Base-by-base conservation (phyloP, 345 rosid genomes). In the Dipteronia dyeriana region DNA sequence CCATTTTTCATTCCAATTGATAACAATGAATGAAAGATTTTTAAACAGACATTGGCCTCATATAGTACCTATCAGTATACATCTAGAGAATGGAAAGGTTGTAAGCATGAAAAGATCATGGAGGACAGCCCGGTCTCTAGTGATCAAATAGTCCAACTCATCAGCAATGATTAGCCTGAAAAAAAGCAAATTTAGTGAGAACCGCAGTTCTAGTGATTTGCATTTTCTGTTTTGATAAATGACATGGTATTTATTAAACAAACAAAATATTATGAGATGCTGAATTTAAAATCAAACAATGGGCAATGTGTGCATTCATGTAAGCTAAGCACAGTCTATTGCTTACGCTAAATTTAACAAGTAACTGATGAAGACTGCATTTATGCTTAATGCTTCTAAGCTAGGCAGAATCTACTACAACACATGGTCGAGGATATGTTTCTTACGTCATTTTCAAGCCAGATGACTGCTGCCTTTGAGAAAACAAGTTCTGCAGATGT, bases 21-120 rank as follows among this genome's bases (percentile, higher is more conserved):
- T 19, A 22, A 38, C 13, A 79, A 57, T 12, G 14, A 29, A 20
- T 59, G 45, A 12, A n/a, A 19, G 14, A 19, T 13, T 38, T 43
- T 12, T 22, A 23, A n/a, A 45, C 14, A 38, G 38, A 59, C 9
- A 51, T 59, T 70, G 47, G 53, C 63, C 25, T 47, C 62, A 41
- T 59, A 75, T 49, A 7, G 34, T 89, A 95, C 99, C 98, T 85
- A 95, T 90, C 78, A 95, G 83, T 86, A 95, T 88, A 79, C 87
- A 90, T 54, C 85, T 87, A 57, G 97, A 93, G 80, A 84, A 90
- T 9, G 97, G 92, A 66, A 90, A 87, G 70, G 97, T 88, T 81
- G 97, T 91, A 64, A 95, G 95, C 97, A 91, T 89, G 84, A 95
- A 95, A 71, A 95, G 93, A 85, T 95, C 98, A 75, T 95, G 91